These are phyloP conservation scores for Hypoxylon intermedium DNA, from an alignment of 495 filamentous ascomycete species.

Conservation along the genomic window DNA sequence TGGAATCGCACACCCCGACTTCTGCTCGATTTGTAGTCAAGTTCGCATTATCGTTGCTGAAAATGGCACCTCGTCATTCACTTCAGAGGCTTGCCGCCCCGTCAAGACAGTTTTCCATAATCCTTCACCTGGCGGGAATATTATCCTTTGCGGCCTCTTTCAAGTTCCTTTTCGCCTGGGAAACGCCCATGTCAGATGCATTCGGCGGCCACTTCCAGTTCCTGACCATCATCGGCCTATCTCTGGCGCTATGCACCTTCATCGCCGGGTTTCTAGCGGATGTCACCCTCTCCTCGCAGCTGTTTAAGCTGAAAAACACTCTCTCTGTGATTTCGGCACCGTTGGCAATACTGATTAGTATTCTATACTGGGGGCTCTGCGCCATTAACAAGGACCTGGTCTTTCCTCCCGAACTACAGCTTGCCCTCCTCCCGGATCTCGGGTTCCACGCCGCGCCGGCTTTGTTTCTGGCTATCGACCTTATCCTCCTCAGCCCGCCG, in stretches of 20 bases:
- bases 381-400: constrained; percentile 66
- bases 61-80: constrained; percentile 61
- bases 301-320: constrained; percentile 78
- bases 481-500: constrained; percentile 79
- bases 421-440: constrained; percentile 66
- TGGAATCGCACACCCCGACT: neutral
- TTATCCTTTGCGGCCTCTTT: constrained; percentile 73
- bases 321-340: constrained; percentile 77
- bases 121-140: constrained; percentile 74
- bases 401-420: constrained; percentile 53
- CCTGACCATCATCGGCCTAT: constrained; percentile 82
- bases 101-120: constrained; percentile 69
- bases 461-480: constrained; percentile 72
- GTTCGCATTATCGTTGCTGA: neutral
- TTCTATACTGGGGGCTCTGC: constrained; percentile 85
- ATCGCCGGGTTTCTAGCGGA: constrained; percentile 75
- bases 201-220: constrained; percentile 89
- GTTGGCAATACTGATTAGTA: constrained; percentile 78
- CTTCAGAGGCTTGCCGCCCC: constrained; percentile 77
- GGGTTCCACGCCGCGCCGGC: constrained; percentile 82
- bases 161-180: constrained; percentile 57
- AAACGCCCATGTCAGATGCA: constrained; percentile 63
- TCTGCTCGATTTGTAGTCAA: no score
- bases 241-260: constrained; percentile 73
- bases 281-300: constrained; percentile 64